These are phyloP conservation scores for Calonectria pseudoreteaudii DNA, from an alignment of 2,329 filamentous ascomycete genomes.

Conservation along the genomic window DNA sequence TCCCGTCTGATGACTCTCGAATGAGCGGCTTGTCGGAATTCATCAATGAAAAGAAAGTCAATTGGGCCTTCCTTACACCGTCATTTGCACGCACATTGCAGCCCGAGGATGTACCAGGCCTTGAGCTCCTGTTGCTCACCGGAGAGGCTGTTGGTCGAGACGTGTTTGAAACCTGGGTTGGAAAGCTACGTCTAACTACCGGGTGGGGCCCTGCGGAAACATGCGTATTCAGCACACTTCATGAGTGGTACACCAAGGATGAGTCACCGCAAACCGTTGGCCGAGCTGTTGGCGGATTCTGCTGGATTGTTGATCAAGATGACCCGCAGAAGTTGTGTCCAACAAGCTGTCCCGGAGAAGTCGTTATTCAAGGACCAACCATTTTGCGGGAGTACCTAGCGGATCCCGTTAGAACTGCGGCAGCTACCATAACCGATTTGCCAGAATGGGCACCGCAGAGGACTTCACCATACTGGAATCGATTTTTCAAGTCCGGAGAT, in stretches of 20 bases:
- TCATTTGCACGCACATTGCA: neutral
- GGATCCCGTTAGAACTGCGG: neutral
- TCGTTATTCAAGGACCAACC: neutral
- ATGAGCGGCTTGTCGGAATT: slow-evolving; percentile 1
- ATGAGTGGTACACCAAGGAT: slow-evolving; percentile 2
- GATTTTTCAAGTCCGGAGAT: slow-evolving; percentile 8
- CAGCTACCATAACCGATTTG: neutral
- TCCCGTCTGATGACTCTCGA: neutral
- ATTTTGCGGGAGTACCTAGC: neutral
- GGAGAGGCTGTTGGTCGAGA: slow-evolving; percentile 1
- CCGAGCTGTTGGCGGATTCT: neutral
- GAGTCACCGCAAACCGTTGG: neutral
- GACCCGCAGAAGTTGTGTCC: neutral
- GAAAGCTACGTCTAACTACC: neutral
- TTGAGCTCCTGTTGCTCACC: neutral
- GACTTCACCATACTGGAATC: neutral
- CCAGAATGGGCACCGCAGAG: slow-evolving; percentile 1
- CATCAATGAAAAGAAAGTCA: neutral
- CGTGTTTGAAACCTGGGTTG: neutral
- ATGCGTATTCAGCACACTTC: neutral
- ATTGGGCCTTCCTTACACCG: slow-evolving; percentile 6
- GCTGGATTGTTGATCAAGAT: slow-evolving; percentile 4
- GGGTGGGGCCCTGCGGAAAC: neutral
- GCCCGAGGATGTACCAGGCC: neutral
- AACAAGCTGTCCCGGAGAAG: neutral